Evolutionary conservation across 1,139 yeast genomes (phyloP), one percentile per base, ranked within the genome.

Genomic region (Candida sp.): DNA sequence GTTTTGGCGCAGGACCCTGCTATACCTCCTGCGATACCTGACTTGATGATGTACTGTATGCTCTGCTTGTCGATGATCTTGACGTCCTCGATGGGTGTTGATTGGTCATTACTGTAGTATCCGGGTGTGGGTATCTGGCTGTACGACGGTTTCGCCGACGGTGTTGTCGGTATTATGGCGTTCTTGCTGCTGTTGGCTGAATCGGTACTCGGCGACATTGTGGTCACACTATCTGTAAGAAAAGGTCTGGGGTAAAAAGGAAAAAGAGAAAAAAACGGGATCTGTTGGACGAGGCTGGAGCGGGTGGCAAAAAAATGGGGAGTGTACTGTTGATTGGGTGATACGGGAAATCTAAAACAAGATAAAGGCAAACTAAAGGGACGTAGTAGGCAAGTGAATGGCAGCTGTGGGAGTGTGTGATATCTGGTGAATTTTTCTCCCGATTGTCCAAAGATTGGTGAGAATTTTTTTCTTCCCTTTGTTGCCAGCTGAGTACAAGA

Each of bases 1-100:
- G 98, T 92, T 64, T 94, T 94, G 5, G 98, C 99, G 7, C 96
- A 91, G 49, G 93, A 85, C 0, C 99, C 99, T 0, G 99, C 98
- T 1, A 91, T 62, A 0, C 99, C 99, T 9, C 99, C 99, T 0
- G 99, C 96, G 1, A 92, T 62, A 0, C 97, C 99, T 26, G 96
- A 88, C 54, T 91, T 79, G 33, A 90, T 55, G 22, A 94, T 86
- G 67, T 94, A 94, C 52, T 89, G 93, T 33, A 87, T 57, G 5
- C 93, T 86, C 52, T 84, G 89, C 61, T 88, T 91, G 61, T 90
- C 66, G 6, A 66, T 65, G 35, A 66, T 54, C 49, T 60, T 60
- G 2, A 61, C 58, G 31, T 63, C 64, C 31, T 58, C 65, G 39
- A 66, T 58, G 2, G 72, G 66, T 0, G 74, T 70, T 3, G 72